These are phyloP conservation scores for Bruguiera hainesii DNA, from an alignment of 441 rosid genomes.

Conservation along the genomic window DNA sequence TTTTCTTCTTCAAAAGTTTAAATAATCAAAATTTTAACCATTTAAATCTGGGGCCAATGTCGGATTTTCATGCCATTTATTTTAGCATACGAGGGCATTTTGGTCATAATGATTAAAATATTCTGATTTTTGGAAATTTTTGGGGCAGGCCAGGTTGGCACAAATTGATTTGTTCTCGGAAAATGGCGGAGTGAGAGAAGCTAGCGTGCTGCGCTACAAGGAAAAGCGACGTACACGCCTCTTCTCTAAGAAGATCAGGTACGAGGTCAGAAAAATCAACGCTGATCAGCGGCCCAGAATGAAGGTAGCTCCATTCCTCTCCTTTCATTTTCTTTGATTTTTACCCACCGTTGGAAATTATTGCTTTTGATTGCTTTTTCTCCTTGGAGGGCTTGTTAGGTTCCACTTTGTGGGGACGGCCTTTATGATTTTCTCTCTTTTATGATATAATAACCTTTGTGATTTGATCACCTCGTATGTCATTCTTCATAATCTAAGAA, in stretches of 20 bases:
- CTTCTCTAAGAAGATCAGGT: conserved; percentile 84
- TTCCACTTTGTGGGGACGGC: too few relatives aligned
- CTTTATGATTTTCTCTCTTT: too few relatives aligned
- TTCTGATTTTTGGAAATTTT: background rate
- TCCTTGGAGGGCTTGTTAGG: too few relatives aligned
- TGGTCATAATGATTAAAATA: background rate
- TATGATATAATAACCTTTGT: too few relatives aligned
- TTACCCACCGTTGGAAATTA: background rate
- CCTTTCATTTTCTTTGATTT: background rate
- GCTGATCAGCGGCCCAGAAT: conserved; percentile 89
- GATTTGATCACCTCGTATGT: too few relatives aligned
- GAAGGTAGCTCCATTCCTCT: conserved; percentile 47
- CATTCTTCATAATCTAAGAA: too few relatives aligned
- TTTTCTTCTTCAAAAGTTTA: too few relatives aligned
- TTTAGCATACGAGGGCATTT: background rate
- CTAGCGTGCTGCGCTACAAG: conserved; percentile 80
- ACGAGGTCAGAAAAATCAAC: conserved; percentile 78
- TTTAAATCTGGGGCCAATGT: too few relatives aligned
- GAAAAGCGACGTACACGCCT: conserved; percentile 81
- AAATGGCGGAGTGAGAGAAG: conserved; percentile 65
- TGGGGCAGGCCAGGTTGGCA: conserved; percentile 66
- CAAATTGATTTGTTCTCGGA: conserved; percentile 70
- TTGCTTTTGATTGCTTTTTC: too few relatives aligned
- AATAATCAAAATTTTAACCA: too few relatives aligned
- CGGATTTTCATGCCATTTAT: background rate